Evolutionary conservation across 768 basidiomycete genomes (phyloP), one percentile per base, ranked within the genome.

Genomic region (Termitomyces sp.): DNA sequence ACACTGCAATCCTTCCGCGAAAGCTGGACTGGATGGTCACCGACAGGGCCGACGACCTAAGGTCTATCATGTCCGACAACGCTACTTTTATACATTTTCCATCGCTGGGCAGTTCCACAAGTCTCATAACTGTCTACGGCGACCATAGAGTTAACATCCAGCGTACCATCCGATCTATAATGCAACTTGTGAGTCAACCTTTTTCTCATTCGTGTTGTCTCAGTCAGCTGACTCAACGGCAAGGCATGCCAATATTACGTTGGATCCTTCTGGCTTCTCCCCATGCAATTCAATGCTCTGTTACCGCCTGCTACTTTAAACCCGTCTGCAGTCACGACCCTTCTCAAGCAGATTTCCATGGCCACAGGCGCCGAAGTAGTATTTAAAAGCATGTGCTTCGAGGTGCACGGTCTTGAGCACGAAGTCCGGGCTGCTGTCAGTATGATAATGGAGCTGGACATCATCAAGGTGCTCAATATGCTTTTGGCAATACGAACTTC

Each of bases 1-100:
- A 99, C 69, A 94, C 92, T 16, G 92, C 94, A 5, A 90, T 98
- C 55, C 81, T 97, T 24, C 96, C 96, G 56, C 88, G 96, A 61
- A 99, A 99, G 71, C 80, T 99, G 60, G 96, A 99, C 67, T 98
- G 96, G 95, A 89, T 99, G 84, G 84, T 97, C 55, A 92, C 90
- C n/a, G 93, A 99, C 71, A 86, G 91, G n/a, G 77, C 89, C 12
- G 95, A 98, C 29, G 96, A 98, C 61, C 77, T 99, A 66, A 93
- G 87, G 72, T 80, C 86, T 5, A 83, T 94, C 68, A 98, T 97
- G 94, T 86, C 83, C 64, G 96, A 99, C 75, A 98, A 98, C 62
- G 94, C 92, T 7, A 96, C 95, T 5, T 98, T 90, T 69, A 90
- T 99, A 61, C 90, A 94, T 66, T 92, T 97, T 65, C 94, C 96